Base-by-base conservation (phyloP, 169 alveolate genomes). In the Plasmodium malariae region DNA sequence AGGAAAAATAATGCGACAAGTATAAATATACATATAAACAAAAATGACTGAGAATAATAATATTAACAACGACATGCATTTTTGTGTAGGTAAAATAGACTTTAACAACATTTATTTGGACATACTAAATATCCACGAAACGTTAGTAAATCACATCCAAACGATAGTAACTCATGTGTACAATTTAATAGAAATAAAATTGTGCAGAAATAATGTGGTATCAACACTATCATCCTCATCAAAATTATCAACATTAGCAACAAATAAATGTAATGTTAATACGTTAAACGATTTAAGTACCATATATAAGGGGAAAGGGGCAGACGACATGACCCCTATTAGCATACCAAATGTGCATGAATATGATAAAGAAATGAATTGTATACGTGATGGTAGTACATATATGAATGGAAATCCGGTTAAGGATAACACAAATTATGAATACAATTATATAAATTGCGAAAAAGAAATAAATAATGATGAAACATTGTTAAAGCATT, bases 141-240 rank as follows among this genome's bases (percentile, higher is more conserved):
- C 83, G 7, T 26, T 83, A 34, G 91, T 83, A 28, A 83, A 65
- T 54, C 91, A 83, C 30, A 67, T 83, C 0, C 74, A 83, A 57
- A 43, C 83, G 2, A 83, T 83, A 21, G 65, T 55, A 9, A 67
- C 68, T 12, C 51, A 83, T 3, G 80, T 83, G 32, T 67, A 83
- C 24, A 51, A 26, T 59, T 49, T 83, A 32, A 34, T 83, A 11
- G 91, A 67, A 54, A 65, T 26, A 21, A 14, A 32, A 26, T n/a
- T 83, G 21, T 43, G 7, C 45, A 36, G 19, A 51, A 51, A 59
- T 24, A 69, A 51, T n/a, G n/a, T n/a, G n/a, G n/a, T n/a, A n/a
- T n/a, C n/a, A n/a, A n/a, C n/a, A n/a, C n/a, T n/a, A n/a, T n/a
- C n/a, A n/a, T n/a, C n/a, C n/a, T n/a, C n/a, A n/a, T n/a, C n/a